Percentiles rank a stretch among this genome's conserved stretches.
phyloP scores from a whole-genome alignment of 768 basidiomycete genomes.

The Scleroderma citrinum region DNA sequence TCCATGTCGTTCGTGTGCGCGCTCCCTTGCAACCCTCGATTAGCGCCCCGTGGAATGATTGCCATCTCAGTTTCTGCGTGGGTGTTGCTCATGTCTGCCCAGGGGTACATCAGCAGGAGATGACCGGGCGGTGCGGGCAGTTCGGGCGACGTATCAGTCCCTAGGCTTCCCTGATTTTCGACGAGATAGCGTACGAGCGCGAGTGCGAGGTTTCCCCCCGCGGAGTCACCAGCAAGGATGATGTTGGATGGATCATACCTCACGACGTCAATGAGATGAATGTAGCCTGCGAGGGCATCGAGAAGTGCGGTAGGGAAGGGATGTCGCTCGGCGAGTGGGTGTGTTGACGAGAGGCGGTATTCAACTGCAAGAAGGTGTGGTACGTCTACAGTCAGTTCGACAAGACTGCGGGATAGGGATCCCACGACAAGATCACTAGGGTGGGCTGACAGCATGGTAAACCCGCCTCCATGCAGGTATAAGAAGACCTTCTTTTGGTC shows the following conservation, averaged over 20 bases:
- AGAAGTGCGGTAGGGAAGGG: slow-evolving; percentile 36
- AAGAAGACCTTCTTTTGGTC: background rate
- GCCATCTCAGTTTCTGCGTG: too few species aligned
- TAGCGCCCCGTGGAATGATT: too few species aligned
- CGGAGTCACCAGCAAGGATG: slow-evolving; percentile 34
- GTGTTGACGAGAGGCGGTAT: slow-evolving; percentile 28
- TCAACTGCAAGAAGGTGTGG: slow-evolving; percentile 15
- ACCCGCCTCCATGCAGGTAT: slow-evolving; percentile 3
- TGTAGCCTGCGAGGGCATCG: slow-evolving; percentile 31
- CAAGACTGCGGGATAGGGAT: background rate
- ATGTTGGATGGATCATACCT: slow-evolving; percentile 26
- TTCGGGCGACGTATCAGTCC: background rate
- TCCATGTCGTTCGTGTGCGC: slow-evolving; percentile 1
- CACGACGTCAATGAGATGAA: slow-evolving; percentile 27
- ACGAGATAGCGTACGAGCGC: slow-evolving; percentile 16
- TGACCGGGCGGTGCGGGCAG: slow-evolving; percentile 6
- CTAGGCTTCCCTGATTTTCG: background rate
- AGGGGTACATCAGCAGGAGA: slow-evolving; percentile 6
- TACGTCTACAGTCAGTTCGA: slow-evolving; percentile 4
- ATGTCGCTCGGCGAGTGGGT: slow-evolving; percentile 10
- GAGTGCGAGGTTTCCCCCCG: slow-evolving; percentile 32
- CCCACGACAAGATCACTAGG: background rate
- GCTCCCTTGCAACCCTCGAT: too few species aligned
- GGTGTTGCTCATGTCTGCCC: background rate
- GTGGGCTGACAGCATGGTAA: background rate